These are phyloP conservation scores for Hippophae tibetana DNA, from an alignment of 306 rosid species.

Conservation along the genomic window DNA sequence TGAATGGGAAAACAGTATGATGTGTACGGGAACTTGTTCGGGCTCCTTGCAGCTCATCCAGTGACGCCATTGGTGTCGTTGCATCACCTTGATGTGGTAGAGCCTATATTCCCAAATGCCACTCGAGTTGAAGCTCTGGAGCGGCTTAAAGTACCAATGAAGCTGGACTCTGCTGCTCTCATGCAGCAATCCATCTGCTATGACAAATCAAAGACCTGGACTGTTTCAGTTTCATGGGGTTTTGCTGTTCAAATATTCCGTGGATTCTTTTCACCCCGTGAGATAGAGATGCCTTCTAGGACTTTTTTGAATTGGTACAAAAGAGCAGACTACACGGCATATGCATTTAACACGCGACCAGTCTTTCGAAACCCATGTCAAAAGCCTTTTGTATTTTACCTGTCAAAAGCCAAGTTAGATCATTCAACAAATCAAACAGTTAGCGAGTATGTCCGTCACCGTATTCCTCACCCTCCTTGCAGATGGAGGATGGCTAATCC, in stretches of 20 bases:
- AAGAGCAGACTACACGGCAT: slow-evolving; percentile 90
- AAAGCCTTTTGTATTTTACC: slow-evolving; percentile 78
- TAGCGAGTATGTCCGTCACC: slow-evolving; percentile 55
- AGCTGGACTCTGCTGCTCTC: slow-evolving; percentile 75
- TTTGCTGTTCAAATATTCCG: slow-evolving; percentile 79
- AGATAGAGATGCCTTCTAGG: slow-evolving; percentile 96
- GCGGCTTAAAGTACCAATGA: slow-evolving; percentile 57
- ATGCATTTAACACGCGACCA: slow-evolving; percentile 93
- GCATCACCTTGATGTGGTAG: slow-evolving; percentile 95
- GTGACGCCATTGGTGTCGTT: slow-evolving; percentile 86
- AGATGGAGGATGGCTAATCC: slow-evolving; percentile 80
- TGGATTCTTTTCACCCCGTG: slow-evolving; percentile 66
- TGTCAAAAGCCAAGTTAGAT: slow-evolving; percentile 40
- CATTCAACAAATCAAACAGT: slow-evolving; percentile 32
- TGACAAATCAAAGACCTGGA: slow-evolving; percentile 55
- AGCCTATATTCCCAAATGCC: slow-evolving; percentile 79
- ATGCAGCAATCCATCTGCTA: slow-evolving; percentile 95
- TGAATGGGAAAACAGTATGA: slow-evolving; percentile 55
- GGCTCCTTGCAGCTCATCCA: slow-evolving; percentile 94
- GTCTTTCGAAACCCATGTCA: slow-evolving; percentile 84
- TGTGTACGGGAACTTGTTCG: slow-evolving; percentile 90
- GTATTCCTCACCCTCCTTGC: slow-evolving; percentile 53
- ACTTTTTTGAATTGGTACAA: slow-evolving; percentile 90
- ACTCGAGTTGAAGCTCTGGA: slow-evolving; percentile 63
- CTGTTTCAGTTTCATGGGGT: slow-evolving; percentile 91